Conservation (phyloP, 306 rosid species). For the Cajanus cajan region DNA sequence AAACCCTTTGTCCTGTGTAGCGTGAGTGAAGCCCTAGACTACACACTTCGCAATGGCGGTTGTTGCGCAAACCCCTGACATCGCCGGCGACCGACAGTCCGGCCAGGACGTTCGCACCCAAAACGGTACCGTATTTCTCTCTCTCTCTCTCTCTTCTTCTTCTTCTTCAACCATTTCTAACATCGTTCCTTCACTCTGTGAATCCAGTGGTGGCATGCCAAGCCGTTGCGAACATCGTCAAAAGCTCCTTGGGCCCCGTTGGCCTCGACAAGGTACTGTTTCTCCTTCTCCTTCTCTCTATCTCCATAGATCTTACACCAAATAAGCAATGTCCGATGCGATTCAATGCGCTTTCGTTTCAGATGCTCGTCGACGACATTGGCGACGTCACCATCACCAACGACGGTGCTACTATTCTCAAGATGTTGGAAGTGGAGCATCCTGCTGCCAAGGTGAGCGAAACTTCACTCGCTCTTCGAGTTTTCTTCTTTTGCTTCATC, state of each 20-base stretch:
- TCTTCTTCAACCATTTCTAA: constrained; percentile 4
- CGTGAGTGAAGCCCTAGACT: constrained; percentile 22
- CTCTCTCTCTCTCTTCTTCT: constrained; percentile 5
- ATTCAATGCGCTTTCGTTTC: neutral
- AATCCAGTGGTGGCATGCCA: constrained; percentile 72
- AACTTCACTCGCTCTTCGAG: neutral
- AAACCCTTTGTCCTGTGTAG: neutral
- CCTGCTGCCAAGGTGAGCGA: constrained; percentile 85
- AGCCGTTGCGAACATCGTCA: constrained; percentile 92
- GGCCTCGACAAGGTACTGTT: constrained; percentile 89
- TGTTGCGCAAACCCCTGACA: constrained; percentile 62
- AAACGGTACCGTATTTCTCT: constrained; percentile 53
- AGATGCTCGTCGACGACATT: constrained; percentile 97
- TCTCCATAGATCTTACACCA: neutral
- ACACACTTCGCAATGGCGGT: constrained; percentile 48
- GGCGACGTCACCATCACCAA: constrained; percentile 96
- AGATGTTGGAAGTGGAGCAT: constrained; percentile 96
- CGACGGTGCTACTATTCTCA: constrained; percentile 96
- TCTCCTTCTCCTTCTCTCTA: neutral
- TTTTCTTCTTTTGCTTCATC: neutral
- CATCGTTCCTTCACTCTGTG: neutral
- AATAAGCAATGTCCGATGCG: neutral
- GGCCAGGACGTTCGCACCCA: constrained; percentile 98
- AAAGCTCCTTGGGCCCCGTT: constrained; percentile 92
- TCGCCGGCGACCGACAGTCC: constrained; percentile 86